Conservation (phyloP, 345 rosid species). For the Euphorbia pulcherrima region DNA sequence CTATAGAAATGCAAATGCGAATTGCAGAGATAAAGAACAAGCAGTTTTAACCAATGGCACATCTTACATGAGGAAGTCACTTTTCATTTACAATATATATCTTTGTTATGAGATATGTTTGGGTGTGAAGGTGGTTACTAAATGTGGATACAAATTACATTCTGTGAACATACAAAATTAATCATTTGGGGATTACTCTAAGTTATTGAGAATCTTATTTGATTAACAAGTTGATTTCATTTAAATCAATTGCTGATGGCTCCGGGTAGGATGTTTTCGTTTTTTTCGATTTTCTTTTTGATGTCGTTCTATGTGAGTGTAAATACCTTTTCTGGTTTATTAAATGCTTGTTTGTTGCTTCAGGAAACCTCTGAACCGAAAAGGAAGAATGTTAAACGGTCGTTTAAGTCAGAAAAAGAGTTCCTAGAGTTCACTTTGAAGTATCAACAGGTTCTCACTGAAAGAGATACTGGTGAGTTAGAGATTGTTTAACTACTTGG, state of each 20-base stretch:
- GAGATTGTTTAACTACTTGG: slow-evolving; percentile 12
- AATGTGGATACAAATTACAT: neutral
- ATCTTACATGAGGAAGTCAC: neutral
- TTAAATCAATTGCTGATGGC: neutral
- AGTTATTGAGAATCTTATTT: neutral
- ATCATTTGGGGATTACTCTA: slow-evolving; percentile 1
- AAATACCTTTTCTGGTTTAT: neutral
- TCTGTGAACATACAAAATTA: neutral
- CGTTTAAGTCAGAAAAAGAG: slow-evolving; percentile 71
- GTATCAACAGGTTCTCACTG: slow-evolving; percentile 88
- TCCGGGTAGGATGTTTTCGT: neutral
- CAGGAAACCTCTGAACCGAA: slow-evolving; percentile 69
- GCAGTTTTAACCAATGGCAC: neutral
- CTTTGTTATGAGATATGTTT: neutral
- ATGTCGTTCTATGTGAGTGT: neutral
- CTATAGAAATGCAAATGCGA: too few species aligned
- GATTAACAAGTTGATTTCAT: neutral
- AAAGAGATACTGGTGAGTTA: slow-evolving; percentile 70
- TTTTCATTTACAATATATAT: neutral
- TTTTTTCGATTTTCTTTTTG: neutral
- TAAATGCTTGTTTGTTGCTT: slow-evolving; percentile 14
- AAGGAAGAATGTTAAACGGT: slow-evolving; percentile 61
- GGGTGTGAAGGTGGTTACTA: neutral
- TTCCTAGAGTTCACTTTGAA: slow-evolving; percentile 74
- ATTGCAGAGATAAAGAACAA: neutral